phyloP scores from a whole-genome alignment of 2,329 filamentous ascomycete genomes.

The Claviceps cyperi region DNA sequence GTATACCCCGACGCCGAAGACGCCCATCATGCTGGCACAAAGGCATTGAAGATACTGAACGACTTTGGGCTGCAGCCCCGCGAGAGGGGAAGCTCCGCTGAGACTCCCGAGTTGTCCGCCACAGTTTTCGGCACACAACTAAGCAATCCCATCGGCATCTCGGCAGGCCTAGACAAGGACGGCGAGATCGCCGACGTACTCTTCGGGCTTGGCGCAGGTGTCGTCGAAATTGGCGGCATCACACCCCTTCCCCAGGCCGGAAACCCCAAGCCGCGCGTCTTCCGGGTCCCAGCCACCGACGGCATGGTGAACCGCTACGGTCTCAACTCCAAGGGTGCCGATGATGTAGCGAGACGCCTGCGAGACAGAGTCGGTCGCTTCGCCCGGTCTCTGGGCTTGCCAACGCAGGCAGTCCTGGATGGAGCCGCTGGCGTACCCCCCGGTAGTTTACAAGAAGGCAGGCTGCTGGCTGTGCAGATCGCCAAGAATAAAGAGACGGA shows the following conservation, averaged over 20 bases:
- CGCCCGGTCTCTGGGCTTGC: constrained; percentile 55
- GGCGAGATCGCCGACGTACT: constrained; percentile 76
- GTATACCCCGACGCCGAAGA: constrained; percentile 70
- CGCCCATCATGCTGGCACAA: constrained; percentile 71
- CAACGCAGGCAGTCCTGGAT: constrained; percentile 60
- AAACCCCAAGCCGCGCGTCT: constrained; percentile 78
- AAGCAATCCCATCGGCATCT: constrained; percentile 81
- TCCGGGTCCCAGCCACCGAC: constrained; percentile 68
- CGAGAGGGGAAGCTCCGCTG: constrained; percentile 46
- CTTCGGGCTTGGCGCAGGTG: constrained; percentile 67
- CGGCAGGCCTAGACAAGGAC: constrained; percentile 91
- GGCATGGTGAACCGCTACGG: constrained; percentile 93
- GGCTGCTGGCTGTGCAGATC: constrained; percentile 77
- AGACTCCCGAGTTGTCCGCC: constrained; percentile 19
- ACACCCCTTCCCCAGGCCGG: constrained; percentile 79
- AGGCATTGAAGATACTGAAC: constrained; percentile 57
- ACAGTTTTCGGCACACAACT: constrained; percentile 63
- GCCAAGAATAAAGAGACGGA: constrained; percentile 94
- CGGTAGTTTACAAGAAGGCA: constrained; percentile 62
- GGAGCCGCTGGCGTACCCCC: constrained; percentile 66
- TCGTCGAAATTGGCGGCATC: constrained; percentile 86
- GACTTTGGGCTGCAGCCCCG: constrained; percentile 63
- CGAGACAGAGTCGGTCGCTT: constrained; percentile 65
- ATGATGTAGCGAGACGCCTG: constrained; percentile 67
- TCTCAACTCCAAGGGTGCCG: constrained; percentile 81